Evolutionary conservation across 495 filamentous ascomycete species (phyloP).

Genomic region (Tuber magnatum): DNA sequence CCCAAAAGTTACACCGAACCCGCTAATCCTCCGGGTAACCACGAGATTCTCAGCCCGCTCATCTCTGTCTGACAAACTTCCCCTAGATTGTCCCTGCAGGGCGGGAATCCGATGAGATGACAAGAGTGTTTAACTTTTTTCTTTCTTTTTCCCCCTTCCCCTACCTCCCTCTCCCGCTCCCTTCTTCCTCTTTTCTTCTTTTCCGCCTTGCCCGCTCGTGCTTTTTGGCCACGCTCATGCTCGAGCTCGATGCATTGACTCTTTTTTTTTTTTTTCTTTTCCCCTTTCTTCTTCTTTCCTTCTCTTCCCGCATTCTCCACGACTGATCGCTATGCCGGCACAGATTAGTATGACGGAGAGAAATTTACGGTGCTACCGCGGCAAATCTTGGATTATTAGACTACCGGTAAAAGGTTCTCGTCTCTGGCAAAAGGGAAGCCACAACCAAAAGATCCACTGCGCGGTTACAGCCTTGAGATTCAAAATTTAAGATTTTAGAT

Average conservation of each 20-base stretch:
- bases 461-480: neutral
- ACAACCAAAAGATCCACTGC: neutral
- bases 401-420: neutral
- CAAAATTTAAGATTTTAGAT: neutral
- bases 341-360: neutral
- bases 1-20: neutral
- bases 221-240: neutral
- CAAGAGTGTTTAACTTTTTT: neutral
- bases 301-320: neutral
- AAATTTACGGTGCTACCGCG: neutral
- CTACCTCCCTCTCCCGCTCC: neutral
- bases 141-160: neutral
- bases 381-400: neutral
- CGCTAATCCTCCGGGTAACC: neutral
- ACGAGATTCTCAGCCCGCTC: neutral
- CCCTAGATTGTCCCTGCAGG: neutral
- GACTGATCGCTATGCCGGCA: neutral
- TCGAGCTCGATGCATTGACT: neutral
- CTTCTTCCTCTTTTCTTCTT: neutral
- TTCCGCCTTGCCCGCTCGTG: neutral
- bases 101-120: conserved; percentile 4
- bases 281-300: too few relatives aligned
- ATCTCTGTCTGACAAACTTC: neutral
- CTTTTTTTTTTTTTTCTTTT: conserved; percentile 1
- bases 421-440: neutral